Conservation (phyloP, 495 filamentous ascomycete genomes). For the Aspergillus panamensis region DNA sequence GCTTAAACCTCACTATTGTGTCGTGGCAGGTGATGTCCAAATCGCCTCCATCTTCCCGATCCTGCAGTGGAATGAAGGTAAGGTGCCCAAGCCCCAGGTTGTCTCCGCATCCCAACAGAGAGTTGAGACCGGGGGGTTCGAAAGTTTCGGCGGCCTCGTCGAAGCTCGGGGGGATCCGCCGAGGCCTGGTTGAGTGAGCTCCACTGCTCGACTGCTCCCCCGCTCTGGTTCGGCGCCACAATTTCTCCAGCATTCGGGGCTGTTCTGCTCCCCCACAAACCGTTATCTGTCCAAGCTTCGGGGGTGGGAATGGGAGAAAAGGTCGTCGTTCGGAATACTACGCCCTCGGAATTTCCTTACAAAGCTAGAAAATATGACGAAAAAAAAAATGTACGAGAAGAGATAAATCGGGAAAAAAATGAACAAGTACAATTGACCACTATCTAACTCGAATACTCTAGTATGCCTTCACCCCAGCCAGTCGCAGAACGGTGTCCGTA, state of each 20-base stretch:
- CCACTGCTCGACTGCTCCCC: not conserved
- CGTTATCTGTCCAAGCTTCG: no score
- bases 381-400: not conserved
- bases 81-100: not conserved
- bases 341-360: not conserved
- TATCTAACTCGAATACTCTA: slow-evolving; percentile 1
- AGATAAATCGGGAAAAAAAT: not conserved
- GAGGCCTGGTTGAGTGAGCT: not conserved
- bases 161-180: not conserved
- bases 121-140: not conserved
- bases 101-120: not conserved
- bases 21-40: not conserved
- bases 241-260: no score
- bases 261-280: no score
- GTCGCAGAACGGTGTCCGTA: slow-evolving; percentile 23
- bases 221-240: not conserved
- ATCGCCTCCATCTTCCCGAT: not conserved
- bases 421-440: not conserved
- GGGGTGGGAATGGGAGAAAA: no score
- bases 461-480: slow-evolving; percentile 31
- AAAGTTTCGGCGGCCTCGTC: not conserved
- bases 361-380: not conserved
- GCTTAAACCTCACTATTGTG: not conserved
- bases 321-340: not conserved
- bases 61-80: not conserved